Base-by-base conservation (phyloP, 495 filamentous ascomycete species). In the Penicillium antarcticum region DNA sequence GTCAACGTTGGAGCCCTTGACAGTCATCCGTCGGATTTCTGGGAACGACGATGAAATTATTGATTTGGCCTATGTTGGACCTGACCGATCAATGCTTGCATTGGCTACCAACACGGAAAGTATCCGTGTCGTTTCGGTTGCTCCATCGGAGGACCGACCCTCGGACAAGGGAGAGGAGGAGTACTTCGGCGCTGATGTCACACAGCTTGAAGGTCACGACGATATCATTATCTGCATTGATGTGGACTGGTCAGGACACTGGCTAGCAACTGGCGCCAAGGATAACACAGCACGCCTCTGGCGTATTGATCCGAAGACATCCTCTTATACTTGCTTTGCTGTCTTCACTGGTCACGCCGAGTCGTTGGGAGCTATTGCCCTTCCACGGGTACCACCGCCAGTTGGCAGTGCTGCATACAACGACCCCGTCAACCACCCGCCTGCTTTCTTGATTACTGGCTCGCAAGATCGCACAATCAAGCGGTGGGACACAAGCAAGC, bases 11-110 rank as follows among this genome's bases (percentile, higher is more conserved):
- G 51, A 69, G 39, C 71, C 80, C 17, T 63, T 87, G 39, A 70
- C 76, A 6, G 61, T 85, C 13, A 62, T 78, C 35, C 83, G 87
- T 49, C 81, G 88, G 14, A 92, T 97, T 55, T 96, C 92, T 16
- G 95, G 95, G 18, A 96, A 94, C 31, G 91, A 97, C 66, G 94
- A 97, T 62, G 94, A 97, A 63, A 91, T 97, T 48, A 95, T 97
- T 57, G 95, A 97, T 57, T 70, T 97, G 18, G 87, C 84, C 19
- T 96, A 91, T 61, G 79, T 96, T 48, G 84, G 91, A 1, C 81
- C 83, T 10, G 84, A 92, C 48, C 81, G 82, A 40, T 91, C 87
- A 17, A 75, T 91, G 45, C 78, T 99, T 57, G 94, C 94, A 21
- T 74, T 99, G 14, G 91, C 92, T 8, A 97, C 92, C 13, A 99